A percentile compares a stretch with the other conserved stretches of the same genome.
Evolutionary conservation across 306 rosid genomes (phyloP).

Genomic region (Arachis hypogaea): DNA sequence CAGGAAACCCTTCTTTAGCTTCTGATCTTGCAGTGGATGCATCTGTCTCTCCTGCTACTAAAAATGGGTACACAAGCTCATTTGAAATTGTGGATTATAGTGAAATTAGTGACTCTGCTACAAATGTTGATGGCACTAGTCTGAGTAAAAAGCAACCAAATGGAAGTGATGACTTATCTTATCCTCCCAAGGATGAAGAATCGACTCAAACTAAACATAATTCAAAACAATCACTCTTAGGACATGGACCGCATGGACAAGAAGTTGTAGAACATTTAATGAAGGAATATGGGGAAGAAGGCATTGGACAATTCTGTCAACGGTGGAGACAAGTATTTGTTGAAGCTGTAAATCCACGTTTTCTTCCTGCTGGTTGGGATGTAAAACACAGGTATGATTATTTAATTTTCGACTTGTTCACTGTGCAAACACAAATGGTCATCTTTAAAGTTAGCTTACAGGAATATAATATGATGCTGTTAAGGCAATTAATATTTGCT

Average conservation of each 20-base stretch:
- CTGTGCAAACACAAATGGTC: slow-evolving; percentile 18
- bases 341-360: slow-evolving; percentile 80
- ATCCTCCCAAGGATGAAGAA: slow-evolving; percentile 38
- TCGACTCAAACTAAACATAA: slow-evolving; percentile 48
- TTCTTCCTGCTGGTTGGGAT: slow-evolving; percentile 92
- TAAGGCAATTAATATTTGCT: slow-evolving; percentile 4
- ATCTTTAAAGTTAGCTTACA: neutral
- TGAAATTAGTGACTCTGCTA: slow-evolving; percentile 32
- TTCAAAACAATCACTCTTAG: slow-evolving; percentile 77
- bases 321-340: slow-evolving; percentile 95
- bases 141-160: slow-evolving; percentile 37
- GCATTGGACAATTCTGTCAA: slow-evolving; percentile 75
- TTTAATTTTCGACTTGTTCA: slow-evolving; percentile 6
- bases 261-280: slow-evolving; percentile 82
- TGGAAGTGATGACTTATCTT: slow-evolving; percentile 39
- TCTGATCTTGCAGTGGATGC: slow-evolving; percentile 49
- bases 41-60: slow-evolving; percentile 31
- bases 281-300: slow-evolving; percentile 74
- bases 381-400: slow-evolving; percentile 80
- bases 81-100: slow-evolving; percentile 37
- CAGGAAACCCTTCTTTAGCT: slow-evolving; percentile 38
- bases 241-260: slow-evolving; percentile 97
- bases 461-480: neutral
- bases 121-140: slow-evolving; percentile 39
- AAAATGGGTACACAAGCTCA: slow-evolving; percentile 36